Evolutionary conservation across 208 protist species (phyloP).

Genomic region (Leishmania turanica): DNA sequence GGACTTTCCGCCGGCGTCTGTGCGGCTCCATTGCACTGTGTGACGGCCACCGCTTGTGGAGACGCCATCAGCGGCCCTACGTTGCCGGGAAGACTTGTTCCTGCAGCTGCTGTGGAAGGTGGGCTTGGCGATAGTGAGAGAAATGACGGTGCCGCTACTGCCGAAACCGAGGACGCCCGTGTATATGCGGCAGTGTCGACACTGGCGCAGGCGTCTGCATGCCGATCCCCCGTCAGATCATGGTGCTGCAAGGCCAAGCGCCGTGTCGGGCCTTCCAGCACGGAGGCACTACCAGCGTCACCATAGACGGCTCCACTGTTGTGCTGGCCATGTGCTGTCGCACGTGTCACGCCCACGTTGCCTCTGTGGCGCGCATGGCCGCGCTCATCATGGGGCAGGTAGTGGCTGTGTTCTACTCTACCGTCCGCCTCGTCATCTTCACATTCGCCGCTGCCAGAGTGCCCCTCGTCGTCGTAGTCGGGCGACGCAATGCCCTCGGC

Average conservation of each 20-base stretch:
- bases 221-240: neutral
- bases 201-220: neutral
- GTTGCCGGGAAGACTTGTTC: neutral
- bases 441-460: neutral
- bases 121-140: neutral
- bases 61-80: neutral
- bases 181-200: neutral
- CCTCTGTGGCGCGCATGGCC: neutral
- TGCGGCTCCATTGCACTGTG: neutral
- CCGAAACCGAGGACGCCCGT: neutral
- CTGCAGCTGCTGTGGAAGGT: neutral
- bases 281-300: neutral
- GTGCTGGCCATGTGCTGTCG: neutral
- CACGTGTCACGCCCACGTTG: neutral
- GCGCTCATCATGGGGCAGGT: neutral
- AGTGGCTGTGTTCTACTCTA: no score
- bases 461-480: conserved; percentile 49
- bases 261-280: conserved; percentile 5
- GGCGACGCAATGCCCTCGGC: conserved; percentile 75
- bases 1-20: neutral
- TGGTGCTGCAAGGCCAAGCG: conserved; percentile 9
- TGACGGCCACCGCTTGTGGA: neutral
- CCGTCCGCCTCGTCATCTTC: neutral
- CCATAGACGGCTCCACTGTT: neutral
- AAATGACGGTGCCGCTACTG: neutral